Percentiles rank a stretch among this genome's conserved stretches.
Conservation (phyloP, 1,139 yeast species). For the Hansenula anomala region DNA sequence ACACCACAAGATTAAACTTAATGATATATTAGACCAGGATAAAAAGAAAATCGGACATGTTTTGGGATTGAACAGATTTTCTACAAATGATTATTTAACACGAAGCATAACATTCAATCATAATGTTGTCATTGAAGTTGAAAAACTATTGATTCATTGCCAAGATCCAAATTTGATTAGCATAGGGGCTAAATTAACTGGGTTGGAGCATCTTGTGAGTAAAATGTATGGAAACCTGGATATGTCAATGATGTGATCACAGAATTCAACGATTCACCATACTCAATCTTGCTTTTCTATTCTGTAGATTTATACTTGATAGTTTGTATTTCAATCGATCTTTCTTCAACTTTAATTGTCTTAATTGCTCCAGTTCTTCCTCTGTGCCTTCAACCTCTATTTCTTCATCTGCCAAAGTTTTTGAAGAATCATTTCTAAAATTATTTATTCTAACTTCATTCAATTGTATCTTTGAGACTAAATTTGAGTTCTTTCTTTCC, state of each 20-base stretch:
- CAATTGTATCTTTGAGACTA: constrained; percentile 29
- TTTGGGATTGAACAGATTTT: constrained; percentile 17
- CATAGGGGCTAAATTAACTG: constrained; percentile 35
- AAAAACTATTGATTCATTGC: constrained; percentile 33
- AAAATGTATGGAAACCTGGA: constrained; percentile 29
- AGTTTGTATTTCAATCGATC: constrained; percentile 31
- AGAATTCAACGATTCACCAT: constrained; percentile 9
- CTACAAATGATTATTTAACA: constrained; percentile 26
- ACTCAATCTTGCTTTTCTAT: constrained; percentile 16
- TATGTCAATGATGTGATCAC: constrained; percentile 13
- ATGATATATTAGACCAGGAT: constrained; percentile 15
- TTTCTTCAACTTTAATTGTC: constrained; percentile 29
- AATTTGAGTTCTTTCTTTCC: constrained; percentile 27
- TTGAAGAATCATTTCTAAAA: constrained; percentile 9
- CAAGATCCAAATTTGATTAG: constrained; percentile 43
- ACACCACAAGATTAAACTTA: constrained; percentile 14
- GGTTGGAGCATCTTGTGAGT: constrained; percentile 28
- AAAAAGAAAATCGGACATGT: constrained; percentile 12
- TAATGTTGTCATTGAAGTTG: constrained; percentile 35
- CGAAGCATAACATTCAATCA: constrained; percentile 34
- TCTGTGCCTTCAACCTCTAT: constrained; percentile 22
- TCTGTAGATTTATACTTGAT: constrained; percentile 26
- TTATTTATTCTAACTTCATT: constrained; percentile 28
- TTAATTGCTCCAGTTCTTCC: constrained; percentile 31
- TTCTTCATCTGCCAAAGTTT: constrained; percentile 8